A percentile compares a stretch with the other conserved stretches of the same genome.
Evolutionary conservation across 2,329 filamentous ascomycete genomes (phyloP).

Genomic region (Stagonosporopsis chrysanthemi): DNA sequence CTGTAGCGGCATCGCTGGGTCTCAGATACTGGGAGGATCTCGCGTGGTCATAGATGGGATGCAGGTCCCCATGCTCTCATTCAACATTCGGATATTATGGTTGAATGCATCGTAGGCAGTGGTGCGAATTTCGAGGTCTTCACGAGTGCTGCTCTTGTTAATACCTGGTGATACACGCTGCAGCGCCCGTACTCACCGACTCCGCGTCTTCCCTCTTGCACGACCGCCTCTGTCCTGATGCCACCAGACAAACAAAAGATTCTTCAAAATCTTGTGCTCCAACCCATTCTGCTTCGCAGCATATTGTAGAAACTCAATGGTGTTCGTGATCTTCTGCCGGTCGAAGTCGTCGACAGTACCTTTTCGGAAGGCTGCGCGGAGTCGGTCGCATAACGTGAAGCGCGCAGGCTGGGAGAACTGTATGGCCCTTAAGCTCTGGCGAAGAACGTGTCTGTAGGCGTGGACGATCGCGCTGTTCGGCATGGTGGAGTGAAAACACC

Average conservation of each 20-base stretch:
- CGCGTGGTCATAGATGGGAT: slow-evolving; percentile 47
- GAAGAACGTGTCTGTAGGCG: slow-evolving; percentile 75
- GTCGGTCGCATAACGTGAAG: slow-evolving; percentile 63
- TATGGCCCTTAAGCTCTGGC: slow-evolving; percentile 71
- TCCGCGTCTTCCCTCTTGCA: slow-evolving; percentile 38
- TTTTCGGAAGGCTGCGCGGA: slow-evolving; percentile 53
- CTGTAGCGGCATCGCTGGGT: slow-evolving; percentile 5
- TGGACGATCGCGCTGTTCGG: slow-evolving; percentile 59
- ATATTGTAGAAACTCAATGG: slow-evolving; percentile 72
- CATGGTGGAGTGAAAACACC: slow-evolving; percentile 31
- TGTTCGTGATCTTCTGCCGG: slow-evolving; percentile 64
- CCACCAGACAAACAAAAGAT: slow-evolving; percentile 63
- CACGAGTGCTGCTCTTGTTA: slow-evolving; percentile 29
- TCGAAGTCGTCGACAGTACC: slow-evolving; percentile 41
- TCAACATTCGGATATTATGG: slow-evolving; percentile 74
- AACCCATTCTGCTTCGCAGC: slow-evolving; percentile 70
- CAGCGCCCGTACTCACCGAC: slow-evolving; percentile 24
- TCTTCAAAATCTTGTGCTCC: slow-evolving; percentile 77
- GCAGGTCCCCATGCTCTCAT: slow-evolving; percentile 74
- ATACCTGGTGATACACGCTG: not conserved
- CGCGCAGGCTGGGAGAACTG: slow-evolving; percentile 75
- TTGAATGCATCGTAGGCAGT: slow-evolving; percentile 68
- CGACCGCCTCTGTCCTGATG: slow-evolving; percentile 49
- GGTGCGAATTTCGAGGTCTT: slow-evolving; percentile 41
- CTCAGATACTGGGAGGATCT: slow-evolving; percentile 20